phyloP scores from a whole-genome alignment of 1,284 basidiomycete species.

The Rhodotorula sp. region DNA sequence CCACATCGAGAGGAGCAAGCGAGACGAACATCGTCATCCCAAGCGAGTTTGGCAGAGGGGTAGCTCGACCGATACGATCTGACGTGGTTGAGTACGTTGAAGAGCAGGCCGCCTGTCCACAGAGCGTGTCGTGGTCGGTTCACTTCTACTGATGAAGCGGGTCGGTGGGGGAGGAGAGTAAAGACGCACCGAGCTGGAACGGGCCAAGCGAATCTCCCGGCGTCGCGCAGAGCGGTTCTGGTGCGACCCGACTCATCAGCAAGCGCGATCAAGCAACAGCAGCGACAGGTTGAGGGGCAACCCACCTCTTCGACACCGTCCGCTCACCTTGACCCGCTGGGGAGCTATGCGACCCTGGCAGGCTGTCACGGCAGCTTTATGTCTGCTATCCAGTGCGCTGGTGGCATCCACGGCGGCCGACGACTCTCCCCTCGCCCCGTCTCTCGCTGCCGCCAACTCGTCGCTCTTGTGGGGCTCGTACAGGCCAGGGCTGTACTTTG shows the following conservation, averaged over 20 bases:
- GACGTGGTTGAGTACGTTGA: conserved; percentile 34
- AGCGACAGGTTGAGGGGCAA: too few relatives aligned
- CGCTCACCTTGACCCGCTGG: too few relatives aligned
- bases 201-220: conserved; percentile 28
- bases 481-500: conserved; percentile 89
- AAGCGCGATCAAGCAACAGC: too few relatives aligned
- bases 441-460: conserved; percentile 16
- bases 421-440: too few relatives aligned
- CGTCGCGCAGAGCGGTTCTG: conserved; percentile 1
- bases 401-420: too few relatives aligned
- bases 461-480: conserved; percentile 87
- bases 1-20: neutral
- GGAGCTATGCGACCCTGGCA: too few relatives aligned
- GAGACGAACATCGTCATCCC: conserved; percentile 27
- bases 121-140: neutral
- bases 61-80: conserved; percentile 17
- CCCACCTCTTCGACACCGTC: too few relatives aligned
- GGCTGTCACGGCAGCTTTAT: too few relatives aligned
- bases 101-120: conserved; percentile 27
- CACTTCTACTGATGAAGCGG: neutral
- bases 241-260: too few relatives aligned
- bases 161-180: neutral
- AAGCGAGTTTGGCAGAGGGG: conserved; percentile 18
- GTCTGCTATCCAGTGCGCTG: too few relatives aligned
- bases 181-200: conserved; percentile 25